A percentile compares a stretch with the other conserved stretches of the same genome.
These are phyloP conservation scores for Pythium brachiatum DNA, from an alignment of 352 stramenopile species.

Conservation along the genomic window DNA sequence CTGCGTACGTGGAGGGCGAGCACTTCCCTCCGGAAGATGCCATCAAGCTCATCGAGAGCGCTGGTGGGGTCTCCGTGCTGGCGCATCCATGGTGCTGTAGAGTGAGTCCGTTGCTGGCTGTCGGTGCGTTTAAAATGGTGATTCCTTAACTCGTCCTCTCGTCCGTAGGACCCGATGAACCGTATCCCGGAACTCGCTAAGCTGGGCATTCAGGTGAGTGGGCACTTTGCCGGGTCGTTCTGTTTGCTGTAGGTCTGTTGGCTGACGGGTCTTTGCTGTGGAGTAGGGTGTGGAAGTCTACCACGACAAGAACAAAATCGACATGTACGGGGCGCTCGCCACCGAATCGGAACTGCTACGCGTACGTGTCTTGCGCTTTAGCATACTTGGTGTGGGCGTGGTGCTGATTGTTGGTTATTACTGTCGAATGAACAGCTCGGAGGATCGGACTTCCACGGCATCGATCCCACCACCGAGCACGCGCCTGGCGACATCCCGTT, in stretches of 20 bases:
- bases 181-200: constrained; percentile 68
- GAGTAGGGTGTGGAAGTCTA: constrained; percentile 78
- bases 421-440: constrained; percentile 39
- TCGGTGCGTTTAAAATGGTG: neutral
- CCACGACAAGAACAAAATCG: constrained; percentile 76
- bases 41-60: constrained; percentile 82
- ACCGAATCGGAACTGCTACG: constrained; percentile 69
- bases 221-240: neutral
- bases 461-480: constrained; percentile 65
- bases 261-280: neutral
- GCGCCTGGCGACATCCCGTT: constrained; percentile 76
- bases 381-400: neutral
- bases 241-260: neutral
- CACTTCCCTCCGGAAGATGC: constrained; percentile 84
- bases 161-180: constrained; percentile 53
- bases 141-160: too few species aligned
- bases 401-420: neutral
- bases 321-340: constrained; percentile 76
- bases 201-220: constrained; percentile 67
- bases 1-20: constrained; percentile 81
- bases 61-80: constrained; percentile 77
- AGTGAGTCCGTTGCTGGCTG: constrained; percentile 19
- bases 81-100: constrained; percentile 87
- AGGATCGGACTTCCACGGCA: constrained; percentile 84
- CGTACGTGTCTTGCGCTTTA: constrained; percentile 31